phyloP scores from a whole-genome alignment of 2,329 filamentous ascomycete genomes.

The Cladosporium halotolerans region DNA sequence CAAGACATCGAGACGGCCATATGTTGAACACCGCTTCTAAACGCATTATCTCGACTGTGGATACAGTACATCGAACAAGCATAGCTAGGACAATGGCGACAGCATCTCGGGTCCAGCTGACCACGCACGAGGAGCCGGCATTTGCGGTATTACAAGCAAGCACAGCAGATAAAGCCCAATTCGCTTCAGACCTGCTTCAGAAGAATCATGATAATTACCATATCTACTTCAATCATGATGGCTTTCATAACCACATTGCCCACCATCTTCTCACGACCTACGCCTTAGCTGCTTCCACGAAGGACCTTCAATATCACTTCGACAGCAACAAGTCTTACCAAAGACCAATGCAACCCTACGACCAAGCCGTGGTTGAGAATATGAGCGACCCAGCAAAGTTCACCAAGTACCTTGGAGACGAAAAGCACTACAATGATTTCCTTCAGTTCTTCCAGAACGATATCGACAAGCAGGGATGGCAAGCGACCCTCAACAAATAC shows the following conservation, averaged over 20 bases:
- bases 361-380: conserved; percentile 47
- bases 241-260: conserved; percentile 76
- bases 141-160: conserved; percentile 40
- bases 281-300: conserved; percentile 61
- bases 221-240: conserved; percentile 69
- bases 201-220: conserved; percentile 69
- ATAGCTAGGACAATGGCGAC: conserved; percentile 42
- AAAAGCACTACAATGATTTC: conserved; percentile 64
- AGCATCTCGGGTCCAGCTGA: conserved; percentile 41
- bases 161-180: conserved; percentile 54
- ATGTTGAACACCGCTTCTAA: background rate
- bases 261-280: conserved; percentile 74
- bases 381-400: conserved; percentile 54
- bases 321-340: conserved; percentile 63
- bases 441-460: conserved; percentile 69
- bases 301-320: conserved; percentile 58
- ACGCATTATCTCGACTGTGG: background rate
- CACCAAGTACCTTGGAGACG: conserved; percentile 56
- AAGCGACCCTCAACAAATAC: conserved; percentile 57
- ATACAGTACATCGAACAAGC: background rate
- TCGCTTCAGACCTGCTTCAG: conserved; percentile 63
- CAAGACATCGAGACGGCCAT: no score
- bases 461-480: conserved; percentile 59
- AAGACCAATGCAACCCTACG: conserved; percentile 34
- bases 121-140: conserved; percentile 38